Base-by-base conservation (phyloP, 495 filamentous ascomycete species). In the Haplographium delicatum region DNA sequence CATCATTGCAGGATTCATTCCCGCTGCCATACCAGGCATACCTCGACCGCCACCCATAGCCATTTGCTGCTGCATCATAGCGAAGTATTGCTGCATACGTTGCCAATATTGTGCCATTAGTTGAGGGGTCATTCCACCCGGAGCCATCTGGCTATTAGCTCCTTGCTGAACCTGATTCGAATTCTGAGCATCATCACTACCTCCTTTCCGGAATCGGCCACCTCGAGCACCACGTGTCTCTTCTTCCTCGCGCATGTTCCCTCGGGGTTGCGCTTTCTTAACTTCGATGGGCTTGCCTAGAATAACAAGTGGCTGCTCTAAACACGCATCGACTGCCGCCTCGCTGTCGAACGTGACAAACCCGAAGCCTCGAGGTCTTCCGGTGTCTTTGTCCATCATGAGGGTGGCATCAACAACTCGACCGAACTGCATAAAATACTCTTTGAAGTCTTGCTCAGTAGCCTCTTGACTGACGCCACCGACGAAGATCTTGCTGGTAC, bases 381-480 rank as follows among this genome's bases (percentile, higher is more conserved):
- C 91, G 6, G 93, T 97, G 62, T 98, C 93, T 68, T 98, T 98
- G 67, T 98, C 93, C 79, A 98, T 98, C 93, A 98, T 98, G 16
- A 98, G 78, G 1, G 93, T 98, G 9, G 93, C 93, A 66, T 98
- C 93, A 37, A 98, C 82, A 24, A 98, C 93, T 47, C 93, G 82
- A 33, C 93, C 93, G 60, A 96, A 98, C 64, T 95, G 87, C 66
- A 85, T 86, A 68, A 98, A 98, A 67, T 95, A 98, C 33, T 91
- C 81, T 61, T 89, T 89, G 68, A 98, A 98, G 62, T 97, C 89
- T 34, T 88, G 81, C 57, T 98, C 93, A 1, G 86, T 95, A 0
- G 91, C 91, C 59, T 98, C 93, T 72, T 96, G 93, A 62, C 88
- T 95, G 44, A 98, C 94, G 57, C 93, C 93, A 27, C 93, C 93